A percentile compares a stretch with the other conserved stretches of the same genome.
Evolutionary conservation across 2,329 filamentous ascomycete species (phyloP).

Genomic region (Gliomastix tumulicola): DNA sequence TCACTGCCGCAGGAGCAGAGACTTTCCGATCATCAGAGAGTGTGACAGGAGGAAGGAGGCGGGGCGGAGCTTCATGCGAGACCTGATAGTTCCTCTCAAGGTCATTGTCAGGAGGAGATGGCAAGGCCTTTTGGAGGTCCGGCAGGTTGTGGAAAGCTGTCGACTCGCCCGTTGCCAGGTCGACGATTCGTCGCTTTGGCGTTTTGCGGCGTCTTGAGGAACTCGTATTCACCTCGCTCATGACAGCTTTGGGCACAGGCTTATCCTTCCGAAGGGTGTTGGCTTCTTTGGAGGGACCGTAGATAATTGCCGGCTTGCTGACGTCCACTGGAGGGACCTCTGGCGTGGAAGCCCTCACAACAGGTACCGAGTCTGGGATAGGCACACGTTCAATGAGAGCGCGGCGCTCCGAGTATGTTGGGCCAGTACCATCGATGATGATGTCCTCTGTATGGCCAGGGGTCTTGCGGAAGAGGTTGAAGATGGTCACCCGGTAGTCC

Average conservation of each 20-base stretch:
- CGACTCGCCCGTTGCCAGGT: constrained; percentile 49
- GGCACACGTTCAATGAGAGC: constrained; percentile 76
- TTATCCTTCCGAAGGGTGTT: constrained; percentile 53
- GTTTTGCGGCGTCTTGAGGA: constrained; percentile 54
- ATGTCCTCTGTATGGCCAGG: constrained; percentile 90
- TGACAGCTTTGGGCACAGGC: constrained; percentile 41
- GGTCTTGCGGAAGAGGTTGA: constrained; percentile 89
- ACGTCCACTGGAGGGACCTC: constrained; percentile 59
- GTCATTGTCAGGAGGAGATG: constrained; percentile 20
- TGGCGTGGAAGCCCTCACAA: constrained; percentile 62
- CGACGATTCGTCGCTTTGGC: constrained; percentile 57
- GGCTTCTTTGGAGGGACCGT: constrained; percentile 41
- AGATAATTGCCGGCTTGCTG: constrained; percentile 58
- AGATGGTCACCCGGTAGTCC: constrained; percentile 81
- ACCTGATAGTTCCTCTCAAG: constrained; percentile 32
- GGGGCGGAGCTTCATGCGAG: constrained; percentile 31
- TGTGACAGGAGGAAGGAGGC: constrained; percentile 14
- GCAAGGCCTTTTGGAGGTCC: no score
- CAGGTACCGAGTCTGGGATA: constrained; percentile 67
- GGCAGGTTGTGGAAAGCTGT: no score
- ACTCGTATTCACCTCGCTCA: constrained; percentile 50
- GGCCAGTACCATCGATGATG: constrained; percentile 76
- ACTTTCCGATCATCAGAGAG: no score
- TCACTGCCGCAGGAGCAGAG: background rate
- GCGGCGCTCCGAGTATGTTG: constrained; percentile 79